Conservation (phyloP, 2,329 filamentous ascomycete genomes). For the Dothidotthia symphoricarpi region DNA sequence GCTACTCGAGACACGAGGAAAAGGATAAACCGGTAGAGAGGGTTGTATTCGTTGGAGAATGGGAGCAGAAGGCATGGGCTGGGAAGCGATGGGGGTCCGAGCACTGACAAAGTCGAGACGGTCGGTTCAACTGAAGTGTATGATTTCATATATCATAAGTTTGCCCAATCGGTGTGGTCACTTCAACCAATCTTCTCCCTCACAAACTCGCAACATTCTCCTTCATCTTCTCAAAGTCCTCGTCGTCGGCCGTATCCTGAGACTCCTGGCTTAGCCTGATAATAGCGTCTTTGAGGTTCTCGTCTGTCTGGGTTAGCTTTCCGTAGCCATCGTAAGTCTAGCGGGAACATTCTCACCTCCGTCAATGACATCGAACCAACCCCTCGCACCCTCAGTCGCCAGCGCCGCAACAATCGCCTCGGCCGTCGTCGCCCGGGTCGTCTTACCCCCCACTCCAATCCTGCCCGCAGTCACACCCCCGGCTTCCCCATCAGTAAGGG, state of each 20-base stretch:
- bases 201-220: constrained; percentile 20
- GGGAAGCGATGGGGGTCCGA: too few species aligned
- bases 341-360: constrained; percentile 52
- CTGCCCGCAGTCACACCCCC: constrained; percentile 52
- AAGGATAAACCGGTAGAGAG: too few species aligned
- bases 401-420: constrained; percentile 51
- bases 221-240: constrained; percentile 51
- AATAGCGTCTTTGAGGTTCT: constrained; percentile 45
- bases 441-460: constrained; percentile 43
- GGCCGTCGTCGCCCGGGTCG: constrained; percentile 53
- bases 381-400: constrained; percentile 49
- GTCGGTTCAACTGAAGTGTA: too few species aligned
- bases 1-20: too few species aligned
- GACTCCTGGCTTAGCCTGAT: constrained; percentile 46
- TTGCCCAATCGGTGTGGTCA: too few species aligned
- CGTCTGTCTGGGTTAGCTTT: too few species aligned
- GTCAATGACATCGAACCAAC: constrained; percentile 56
- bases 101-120: too few species aligned
- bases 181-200: neutral
- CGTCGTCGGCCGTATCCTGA: constrained; percentile 51
- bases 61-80: too few species aligned
- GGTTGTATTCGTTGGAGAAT: too few species aligned
- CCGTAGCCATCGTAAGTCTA: too few species aligned
- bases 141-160: too few species aligned
- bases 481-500: constrained; percentile 49